Percentiles rank a stretch among this genome's conserved stretches.
Conservation (phyloP, 2,329 filamentous ascomycete species). For the Orbilia oligospora region DNA sequence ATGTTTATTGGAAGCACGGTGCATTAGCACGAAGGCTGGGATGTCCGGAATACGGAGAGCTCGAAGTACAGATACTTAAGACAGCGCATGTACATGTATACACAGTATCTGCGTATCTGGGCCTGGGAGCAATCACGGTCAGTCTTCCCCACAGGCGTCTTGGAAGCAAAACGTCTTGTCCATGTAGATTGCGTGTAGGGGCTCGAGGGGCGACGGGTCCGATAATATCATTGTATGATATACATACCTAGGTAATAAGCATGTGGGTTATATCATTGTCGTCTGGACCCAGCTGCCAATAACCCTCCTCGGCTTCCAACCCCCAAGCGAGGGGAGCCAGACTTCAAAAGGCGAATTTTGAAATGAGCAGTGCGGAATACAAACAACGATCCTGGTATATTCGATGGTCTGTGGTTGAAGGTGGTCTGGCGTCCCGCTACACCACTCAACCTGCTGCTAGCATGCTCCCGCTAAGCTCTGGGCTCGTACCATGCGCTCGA, state of each 20-base stretch:
- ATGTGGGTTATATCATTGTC: slow-evolving; percentile 7
- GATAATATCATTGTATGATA: slow-evolving; percentile 40
- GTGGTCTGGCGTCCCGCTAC: slow-evolving; percentile 35
- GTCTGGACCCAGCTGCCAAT: slow-evolving; percentile 20
- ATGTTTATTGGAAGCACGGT: slow-evolving; percentile 52
- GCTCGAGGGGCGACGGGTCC: slow-evolving; percentile 32
- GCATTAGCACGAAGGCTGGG: slow-evolving; percentile 26
- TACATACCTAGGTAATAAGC: slow-evolving; percentile 25
- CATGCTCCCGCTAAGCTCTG: slow-evolving; percentile 35
- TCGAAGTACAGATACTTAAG: slow-evolving; percentile 39
- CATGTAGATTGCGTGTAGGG: slow-evolving; percentile 50
- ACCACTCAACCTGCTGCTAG: slow-evolving; percentile 50
- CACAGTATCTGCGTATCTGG: background rate
- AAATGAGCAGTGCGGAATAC: slow-evolving; percentile 53
- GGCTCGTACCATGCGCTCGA: slow-evolving; percentile 30
- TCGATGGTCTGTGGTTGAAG: slow-evolving; percentile 42
- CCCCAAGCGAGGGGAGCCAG: slow-evolving; percentile 34
- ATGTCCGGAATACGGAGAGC: background rate
- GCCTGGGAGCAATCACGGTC: background rate
- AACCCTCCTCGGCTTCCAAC: slow-evolving; percentile 24
- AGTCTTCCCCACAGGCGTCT: slow-evolving; percentile 46
- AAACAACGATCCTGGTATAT: slow-evolving; percentile 36
- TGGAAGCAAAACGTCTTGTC: slow-evolving; percentile 23
- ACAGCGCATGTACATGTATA: background rate
- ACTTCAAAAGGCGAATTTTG: slow-evolving; percentile 44